These are phyloP conservation scores for Astragalus glycyphyllos DNA, from an alignment of 306 rosid genomes.

Conservation along the genomic window DNA sequence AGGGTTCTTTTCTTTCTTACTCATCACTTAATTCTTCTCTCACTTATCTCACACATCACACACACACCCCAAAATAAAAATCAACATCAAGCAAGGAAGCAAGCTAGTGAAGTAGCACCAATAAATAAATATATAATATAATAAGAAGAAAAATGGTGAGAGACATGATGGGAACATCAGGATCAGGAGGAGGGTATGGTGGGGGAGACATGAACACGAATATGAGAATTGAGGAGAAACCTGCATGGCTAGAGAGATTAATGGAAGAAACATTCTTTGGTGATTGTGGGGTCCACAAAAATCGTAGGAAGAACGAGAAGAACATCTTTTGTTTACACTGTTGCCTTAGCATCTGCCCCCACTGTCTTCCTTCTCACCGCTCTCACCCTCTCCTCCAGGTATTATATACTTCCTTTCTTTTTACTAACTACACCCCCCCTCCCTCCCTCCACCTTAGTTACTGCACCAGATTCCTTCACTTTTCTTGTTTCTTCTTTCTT, in stretches of 20 bases:
- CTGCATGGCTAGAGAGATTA: conserved; percentile 91
- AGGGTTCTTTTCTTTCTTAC: conserved; percentile 46
- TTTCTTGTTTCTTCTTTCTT: background rate
- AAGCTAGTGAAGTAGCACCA: too few species aligned
- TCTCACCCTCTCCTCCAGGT: conserved; percentile 96
- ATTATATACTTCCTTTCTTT: background rate
- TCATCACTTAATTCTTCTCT: too few species aligned
- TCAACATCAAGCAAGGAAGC: background rate
- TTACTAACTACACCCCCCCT: background rate
- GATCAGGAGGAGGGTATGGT: conserved; percentile 35
- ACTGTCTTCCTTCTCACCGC: conserved; percentile 83
- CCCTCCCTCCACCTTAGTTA: background rate
- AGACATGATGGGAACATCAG: conserved; percentile 47
- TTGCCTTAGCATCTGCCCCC: conserved; percentile 90
- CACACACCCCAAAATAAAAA: too few species aligned
- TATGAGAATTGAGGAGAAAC: conserved; percentile 49
- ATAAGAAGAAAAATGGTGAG: conserved; percentile 32
- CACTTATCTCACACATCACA: too few species aligned
- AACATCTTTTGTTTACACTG: conserved; percentile 93
- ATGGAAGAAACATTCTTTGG: conserved; percentile 93
- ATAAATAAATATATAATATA: background rate
- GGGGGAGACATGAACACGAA: conserved; percentile 35
- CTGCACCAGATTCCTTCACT: background rate
- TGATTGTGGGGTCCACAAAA: conserved; percentile 81
- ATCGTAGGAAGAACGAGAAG: conserved; percentile 93